Conservation (phyloP, 257 asterid species). For the Salvia hispanica region DNA sequence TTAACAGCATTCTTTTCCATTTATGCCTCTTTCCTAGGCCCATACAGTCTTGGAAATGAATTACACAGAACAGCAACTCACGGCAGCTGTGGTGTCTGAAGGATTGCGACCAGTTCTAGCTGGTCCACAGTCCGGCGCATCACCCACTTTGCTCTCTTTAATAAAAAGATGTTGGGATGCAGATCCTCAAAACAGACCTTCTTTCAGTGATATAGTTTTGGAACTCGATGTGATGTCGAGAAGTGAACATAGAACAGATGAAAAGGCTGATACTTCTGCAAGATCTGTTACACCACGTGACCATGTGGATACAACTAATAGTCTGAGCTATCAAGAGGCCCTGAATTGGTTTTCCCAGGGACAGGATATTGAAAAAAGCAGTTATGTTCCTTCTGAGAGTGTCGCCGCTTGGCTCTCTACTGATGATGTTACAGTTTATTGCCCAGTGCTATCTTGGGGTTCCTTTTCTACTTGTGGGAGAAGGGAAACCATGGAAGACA, state of each 20-base stretch:
- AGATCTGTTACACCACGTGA: slow-evolving; percentile 31
- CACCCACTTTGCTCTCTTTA: slow-evolving; percentile 58
- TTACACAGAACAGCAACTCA: slow-evolving; percentile 87
- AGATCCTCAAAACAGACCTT: slow-evolving; percentile 71
- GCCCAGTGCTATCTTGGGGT: slow-evolving; percentile 83
- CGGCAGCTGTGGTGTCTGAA: slow-evolving; percentile 84
- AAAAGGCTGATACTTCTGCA: slow-evolving; percentile 30
- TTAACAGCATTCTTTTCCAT: neutral
- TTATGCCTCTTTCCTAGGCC: slow-evolving; percentile 48
- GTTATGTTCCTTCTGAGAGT: slow-evolving; percentile 42
- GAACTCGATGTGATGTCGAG: slow-evolving; percentile 60
- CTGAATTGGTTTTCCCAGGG: slow-evolving; percentile 80
- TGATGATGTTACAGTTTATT: slow-evolving; percentile 46
- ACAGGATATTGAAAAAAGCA: slow-evolving; percentile 43
- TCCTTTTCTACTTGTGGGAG: slow-evolving; percentile 92
- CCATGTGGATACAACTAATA: slow-evolving; percentile 32
- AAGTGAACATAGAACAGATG: slow-evolving; percentile 30
- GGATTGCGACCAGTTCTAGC: slow-evolving; percentile 85
- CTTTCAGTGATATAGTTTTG: slow-evolving; percentile 59
- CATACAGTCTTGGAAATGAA: slow-evolving; percentile 98
- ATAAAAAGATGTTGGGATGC: slow-evolving; percentile 82
- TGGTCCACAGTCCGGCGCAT: slow-evolving; percentile 49
- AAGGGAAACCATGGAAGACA: slow-evolving; percentile 96
- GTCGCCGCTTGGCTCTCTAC: slow-evolving; percentile 47
- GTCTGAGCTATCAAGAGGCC: slow-evolving; percentile 57